A percentile compares a stretch with the other conserved stretches of the same genome.
phyloP scores from a whole-genome alignment of 345 rosid species.

The thale cress (Arabidopsis thaliana) region TAIR10.1 NC_003076.8:21488501-21489000 shows the following conservation, averaged over 20 bases:
- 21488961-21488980: neutral
- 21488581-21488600: neutral
- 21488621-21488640: neutral
- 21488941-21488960: constrained; percentile 20
- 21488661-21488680: neutral
- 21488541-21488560: neutral
- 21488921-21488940: constrained; percentile 6
- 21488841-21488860: neutral
- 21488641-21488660: neutral
- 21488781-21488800: neutral
- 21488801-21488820: neutral
- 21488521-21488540: neutral
- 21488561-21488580: neutral
- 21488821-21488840: neutral
- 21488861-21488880: neutral
- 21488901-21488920: neutral
- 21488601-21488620: neutral
- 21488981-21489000: neutral
- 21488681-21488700: neutral
- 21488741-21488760: neutral
- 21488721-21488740: neutral
- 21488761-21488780: neutral
- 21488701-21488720: neutral
- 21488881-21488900: neutral
- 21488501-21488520: neutral